Evolutionary conservation across 1,284 basidiomycete genomes (phyloP), one percentile per base, ranked within the genome.

Genomic region (Sutorius eximius): DNA sequence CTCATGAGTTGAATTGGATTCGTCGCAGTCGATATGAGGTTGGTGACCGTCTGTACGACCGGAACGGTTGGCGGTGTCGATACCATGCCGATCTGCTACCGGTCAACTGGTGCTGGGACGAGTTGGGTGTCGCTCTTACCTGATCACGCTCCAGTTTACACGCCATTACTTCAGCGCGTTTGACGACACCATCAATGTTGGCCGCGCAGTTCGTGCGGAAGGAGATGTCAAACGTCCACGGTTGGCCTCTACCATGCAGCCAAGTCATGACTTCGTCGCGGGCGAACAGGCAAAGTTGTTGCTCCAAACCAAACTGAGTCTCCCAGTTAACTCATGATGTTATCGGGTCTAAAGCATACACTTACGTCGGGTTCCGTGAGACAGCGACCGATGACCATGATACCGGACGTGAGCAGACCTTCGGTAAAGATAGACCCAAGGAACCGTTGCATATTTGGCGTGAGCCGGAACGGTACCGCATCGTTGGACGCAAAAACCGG

Each of bases 381-480:
- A 55, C 88, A 90, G 50, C 94, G 82, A 2, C 89, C 95, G 47
- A 99, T 93, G 0, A 96, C 91, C 79, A 98, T 91, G 34, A 98
- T 85, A 1, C 90, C 85, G 10, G 91, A 82, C 0, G 92, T 88
- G 49, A 99, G 75, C 32, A 98, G 75, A 16, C 96, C 97, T 71
- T 99, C 98, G 12, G 89, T 91, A 36, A 93, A 89, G 48, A 93
- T 83, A 2, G 91, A 89, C 0, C 92, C 94, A 49, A 99, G 77
- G 75, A 99, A 97, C 64, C 86, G 81, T 72, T 99, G 98, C 77
- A 99, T 86, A 71, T 98, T 98, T 3, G 95, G 95, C 12, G 95
- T 98, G 61, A 98, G 85, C 11, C 97, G 88, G 89, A 99, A 99
- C 0, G 97, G 96, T 12, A 98, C 94, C 2, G 87, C 80, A 62